A percentile compares a stretch with the other conserved stretches of the same genome.
phyloP scores from a whole-genome alignment of 495 filamentous ascomycete genomes.

The Aspergillus indologenus region DNA sequence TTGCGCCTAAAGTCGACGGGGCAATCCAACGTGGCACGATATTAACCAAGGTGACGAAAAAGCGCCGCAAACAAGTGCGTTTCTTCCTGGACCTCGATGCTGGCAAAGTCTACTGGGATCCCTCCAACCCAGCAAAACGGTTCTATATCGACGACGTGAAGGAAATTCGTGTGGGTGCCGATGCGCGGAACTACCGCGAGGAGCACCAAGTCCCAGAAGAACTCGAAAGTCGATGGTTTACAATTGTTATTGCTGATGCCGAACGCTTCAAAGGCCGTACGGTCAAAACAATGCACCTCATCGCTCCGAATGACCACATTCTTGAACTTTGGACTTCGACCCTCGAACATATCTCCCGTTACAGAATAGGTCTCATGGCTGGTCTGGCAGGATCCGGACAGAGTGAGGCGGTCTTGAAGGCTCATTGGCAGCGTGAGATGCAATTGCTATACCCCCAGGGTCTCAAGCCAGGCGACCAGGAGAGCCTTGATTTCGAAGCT shows the following conservation, averaged over 20 bases:
- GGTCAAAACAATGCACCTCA: conserved; percentile 77
- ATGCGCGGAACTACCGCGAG: conserved; percentile 84
- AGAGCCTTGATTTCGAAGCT: conserved; percentile 68
- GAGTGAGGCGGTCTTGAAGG: conserved; percentile 73
- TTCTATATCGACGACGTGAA: conserved; percentile 95
- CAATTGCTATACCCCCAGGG: conserved; percentile 57
- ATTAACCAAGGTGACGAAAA: conserved; percentile 80
- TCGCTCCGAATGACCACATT: conserved; percentile 64
- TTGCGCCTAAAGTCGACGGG: conserved; percentile 68
- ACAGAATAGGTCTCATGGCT: conserved; percentile 83
- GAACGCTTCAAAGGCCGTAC: conserved; percentile 64
- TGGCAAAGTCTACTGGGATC: conserved; percentile 85
- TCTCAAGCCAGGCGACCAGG: conserved; percentile 55
- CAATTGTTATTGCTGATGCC: conserved; percentile 74
- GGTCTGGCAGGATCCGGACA: conserved; percentile 70
- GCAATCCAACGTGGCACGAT: conserved; percentile 70
- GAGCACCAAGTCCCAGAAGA: conserved; percentile 67
- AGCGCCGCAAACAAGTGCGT: conserved; percentile 66
- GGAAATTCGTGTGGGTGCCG: conserved; percentile 79
- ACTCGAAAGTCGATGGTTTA: conserved; percentile 72
- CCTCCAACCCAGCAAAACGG: conserved; percentile 68
- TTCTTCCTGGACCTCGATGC: conserved; percentile 77
- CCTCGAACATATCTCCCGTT: conserved; percentile 73
- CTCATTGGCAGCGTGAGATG: conserved; percentile 89
- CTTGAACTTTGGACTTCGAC: conserved; percentile 79